Conservation (phyloP, 2,329 filamentous ascomycete genomes). For the Scolecobasidium constrictum region DNA sequence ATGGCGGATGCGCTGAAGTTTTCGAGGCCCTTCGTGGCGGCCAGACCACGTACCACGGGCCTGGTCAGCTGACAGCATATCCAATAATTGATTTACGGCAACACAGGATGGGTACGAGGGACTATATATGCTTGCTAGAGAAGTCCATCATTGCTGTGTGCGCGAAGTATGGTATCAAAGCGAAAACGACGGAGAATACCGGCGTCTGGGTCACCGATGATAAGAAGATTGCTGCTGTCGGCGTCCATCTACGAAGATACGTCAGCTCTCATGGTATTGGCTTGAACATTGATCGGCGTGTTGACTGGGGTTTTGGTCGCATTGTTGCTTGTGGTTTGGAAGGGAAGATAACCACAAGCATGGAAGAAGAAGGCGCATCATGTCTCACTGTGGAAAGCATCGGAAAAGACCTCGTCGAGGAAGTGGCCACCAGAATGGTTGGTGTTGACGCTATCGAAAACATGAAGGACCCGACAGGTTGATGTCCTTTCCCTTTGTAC, state of each 20-base stretch:
- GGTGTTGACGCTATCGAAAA: neutral
- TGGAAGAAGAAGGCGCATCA: conserved; percentile 43
- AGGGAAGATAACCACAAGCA: conserved; percentile 68
- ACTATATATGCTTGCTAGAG: conserved; percentile 72
- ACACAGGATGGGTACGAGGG: conserved; percentile 56
- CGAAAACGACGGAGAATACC: conserved; percentile 60
- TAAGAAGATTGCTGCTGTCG: conserved; percentile 79
- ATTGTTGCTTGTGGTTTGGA: conserved; percentile 87
- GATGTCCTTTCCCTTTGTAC: too few species aligned
- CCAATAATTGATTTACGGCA: conserved; percentile 73
- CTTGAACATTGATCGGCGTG: conserved; percentile 60
- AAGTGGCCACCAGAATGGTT: conserved; percentile 19
- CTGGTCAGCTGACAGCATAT: conserved; percentile 87
- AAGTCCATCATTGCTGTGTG: conserved; percentile 61
- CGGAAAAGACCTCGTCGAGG: conserved; percentile 28
- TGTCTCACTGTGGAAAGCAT: conserved; percentile 26
- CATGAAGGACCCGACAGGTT: neutral
- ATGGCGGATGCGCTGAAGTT: conserved; percentile 45
- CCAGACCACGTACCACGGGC: conserved; percentile 89
- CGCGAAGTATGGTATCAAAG: conserved; percentile 46
- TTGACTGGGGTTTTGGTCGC: conserved; percentile 51
- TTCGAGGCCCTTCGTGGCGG: conserved; percentile 70
- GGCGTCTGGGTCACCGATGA: conserved; percentile 58
- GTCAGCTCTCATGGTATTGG: conserved; percentile 78
- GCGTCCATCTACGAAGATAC: conserved; percentile 80